Evolutionary conservation across 441 rosid species (phyloP).

Genomic region (Populus tomentosa): DNA sequence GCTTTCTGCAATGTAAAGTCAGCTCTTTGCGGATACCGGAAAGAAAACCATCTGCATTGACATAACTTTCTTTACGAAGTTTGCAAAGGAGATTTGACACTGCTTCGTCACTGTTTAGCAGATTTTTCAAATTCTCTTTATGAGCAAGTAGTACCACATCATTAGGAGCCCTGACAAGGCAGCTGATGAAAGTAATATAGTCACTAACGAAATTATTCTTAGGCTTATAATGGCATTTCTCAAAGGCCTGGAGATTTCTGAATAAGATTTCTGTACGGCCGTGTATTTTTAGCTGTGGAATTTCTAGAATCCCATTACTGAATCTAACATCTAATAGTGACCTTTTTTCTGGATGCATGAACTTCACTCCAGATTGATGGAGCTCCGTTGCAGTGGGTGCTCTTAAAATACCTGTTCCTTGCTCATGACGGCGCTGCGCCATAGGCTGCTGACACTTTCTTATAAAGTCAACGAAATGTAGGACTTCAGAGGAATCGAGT

Average conservation of each 20-base stretch:
- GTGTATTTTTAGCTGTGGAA: not conserved
- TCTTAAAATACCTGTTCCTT: not conserved
- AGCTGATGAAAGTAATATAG: not conserved
- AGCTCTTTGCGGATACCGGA: not conserved
- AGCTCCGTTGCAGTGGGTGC: not conserved
- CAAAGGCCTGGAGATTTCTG: not conserved
- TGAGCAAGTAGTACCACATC: not conserved
- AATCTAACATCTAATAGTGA: not conserved
- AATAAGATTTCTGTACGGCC: not conserved
- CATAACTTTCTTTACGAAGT: not conserved
- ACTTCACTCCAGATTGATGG: conserved; percentile 1
- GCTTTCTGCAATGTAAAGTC: not conserved
- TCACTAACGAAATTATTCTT: not conserved
- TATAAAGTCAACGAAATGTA: not conserved
- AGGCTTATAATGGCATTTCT: not conserved
- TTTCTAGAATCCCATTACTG: not conserved
- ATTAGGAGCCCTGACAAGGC: not conserved
- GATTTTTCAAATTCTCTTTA: too few species aligned
- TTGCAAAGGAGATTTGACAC: not conserved
- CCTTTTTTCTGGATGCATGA: not conserved
- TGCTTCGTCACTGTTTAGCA: not conserved
- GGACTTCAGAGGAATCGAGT: not conserved
- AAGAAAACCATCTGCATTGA: too few species aligned
- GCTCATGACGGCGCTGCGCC: too few species aligned
- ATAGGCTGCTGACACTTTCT: not conserved